These are phyloP conservation scores for Gossypium anomalum DNA, from an alignment of 345 rosid genomes.

Conservation along the genomic window DNA sequence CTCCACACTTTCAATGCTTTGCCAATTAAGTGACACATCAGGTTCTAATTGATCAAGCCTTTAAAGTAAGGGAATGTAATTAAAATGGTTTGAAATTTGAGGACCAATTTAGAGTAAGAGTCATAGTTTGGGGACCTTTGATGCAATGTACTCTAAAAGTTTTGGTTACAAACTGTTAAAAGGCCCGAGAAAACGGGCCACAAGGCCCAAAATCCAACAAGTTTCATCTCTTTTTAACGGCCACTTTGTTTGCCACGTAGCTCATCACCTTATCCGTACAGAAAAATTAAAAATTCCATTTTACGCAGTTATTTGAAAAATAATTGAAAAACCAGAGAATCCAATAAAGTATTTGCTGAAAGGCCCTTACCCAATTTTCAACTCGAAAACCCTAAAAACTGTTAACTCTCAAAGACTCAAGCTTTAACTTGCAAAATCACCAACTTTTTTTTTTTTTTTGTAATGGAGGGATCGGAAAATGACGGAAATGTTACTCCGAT, in stretches of 20 bases:
- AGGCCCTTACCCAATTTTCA: neutral
- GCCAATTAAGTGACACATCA: too few species aligned
- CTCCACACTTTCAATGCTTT: too few species aligned
- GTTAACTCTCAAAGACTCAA: neutral
- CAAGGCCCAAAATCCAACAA: neutral
- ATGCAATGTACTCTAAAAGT: too few species aligned
- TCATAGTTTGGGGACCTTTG: too few species aligned
- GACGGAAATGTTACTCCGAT: constrained; percentile 25
- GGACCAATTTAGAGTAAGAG: too few species aligned
- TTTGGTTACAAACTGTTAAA: neutral
- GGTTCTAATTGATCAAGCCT: too few species aligned
- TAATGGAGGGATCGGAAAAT: constrained; percentile 39
- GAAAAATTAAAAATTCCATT: neutral
- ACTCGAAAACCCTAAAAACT: neutral
- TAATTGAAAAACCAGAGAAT: neutral
- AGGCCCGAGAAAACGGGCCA: neutral
- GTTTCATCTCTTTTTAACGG: too few species aligned
- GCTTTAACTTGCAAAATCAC: neutral
- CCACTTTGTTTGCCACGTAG: neutral
- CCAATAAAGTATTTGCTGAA: neutral
- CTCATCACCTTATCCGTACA: neutral
- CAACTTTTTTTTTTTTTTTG: neutral
- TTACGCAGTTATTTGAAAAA: neutral
- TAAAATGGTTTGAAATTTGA: too few species aligned
- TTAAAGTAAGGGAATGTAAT: too few species aligned